phyloP scores from a whole-genome alignment of 1,284 basidiomycete species.

The Volvariella surrecta region DNA sequence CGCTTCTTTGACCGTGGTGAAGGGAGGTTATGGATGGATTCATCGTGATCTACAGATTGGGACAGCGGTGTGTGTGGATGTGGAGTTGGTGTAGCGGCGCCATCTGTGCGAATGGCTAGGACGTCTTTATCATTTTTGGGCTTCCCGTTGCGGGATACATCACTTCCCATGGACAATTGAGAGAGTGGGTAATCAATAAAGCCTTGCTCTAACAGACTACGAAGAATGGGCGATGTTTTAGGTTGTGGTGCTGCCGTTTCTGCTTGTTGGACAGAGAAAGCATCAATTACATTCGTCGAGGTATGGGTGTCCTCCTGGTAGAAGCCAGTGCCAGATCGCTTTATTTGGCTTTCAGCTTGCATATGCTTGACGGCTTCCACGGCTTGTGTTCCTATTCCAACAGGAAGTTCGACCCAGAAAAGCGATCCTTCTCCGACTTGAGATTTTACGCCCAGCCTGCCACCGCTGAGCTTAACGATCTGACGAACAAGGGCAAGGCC shows the following conservation, averaged over 20 bases:
- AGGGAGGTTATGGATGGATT: background rate
- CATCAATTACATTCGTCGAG: constrained; percentile 18
- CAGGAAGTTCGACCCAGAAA: constrained; percentile 75
- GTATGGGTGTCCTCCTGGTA: constrained; percentile 18
- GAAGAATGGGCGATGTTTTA: constrained; percentile 35
- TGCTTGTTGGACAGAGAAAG: constrained; percentile 12
- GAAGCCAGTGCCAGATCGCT: constrained; percentile 17
- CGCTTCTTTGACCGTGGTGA: constrained; percentile 3
- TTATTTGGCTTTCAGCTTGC: constrained; percentile 6
- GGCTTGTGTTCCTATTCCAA: constrained; percentile 26
- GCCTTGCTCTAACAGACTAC: constrained; percentile 68
- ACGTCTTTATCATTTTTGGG: constrained; percentile 1
- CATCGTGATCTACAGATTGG: too few relatives aligned
- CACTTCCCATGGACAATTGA: too few relatives aligned
- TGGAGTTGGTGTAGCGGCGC: too few relatives aligned
- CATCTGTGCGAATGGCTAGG: too few relatives aligned
- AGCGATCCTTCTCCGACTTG: constrained; percentile 58
- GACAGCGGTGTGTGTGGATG: too few relatives aligned
- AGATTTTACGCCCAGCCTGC: constrained; percentile 68
- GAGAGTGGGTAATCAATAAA: background rate
- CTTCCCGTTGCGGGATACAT: too few relatives aligned
- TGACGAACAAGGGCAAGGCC: constrained; percentile 85
- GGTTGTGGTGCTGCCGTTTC: background rate
- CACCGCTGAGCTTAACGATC: constrained; percentile 79
- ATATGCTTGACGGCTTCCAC: constrained; percentile 3